Evolutionary conservation across 768 basidiomycete genomes (phyloP), one percentile per base, ranked within the genome.

Genomic region (Grammothele lineata): DNA sequence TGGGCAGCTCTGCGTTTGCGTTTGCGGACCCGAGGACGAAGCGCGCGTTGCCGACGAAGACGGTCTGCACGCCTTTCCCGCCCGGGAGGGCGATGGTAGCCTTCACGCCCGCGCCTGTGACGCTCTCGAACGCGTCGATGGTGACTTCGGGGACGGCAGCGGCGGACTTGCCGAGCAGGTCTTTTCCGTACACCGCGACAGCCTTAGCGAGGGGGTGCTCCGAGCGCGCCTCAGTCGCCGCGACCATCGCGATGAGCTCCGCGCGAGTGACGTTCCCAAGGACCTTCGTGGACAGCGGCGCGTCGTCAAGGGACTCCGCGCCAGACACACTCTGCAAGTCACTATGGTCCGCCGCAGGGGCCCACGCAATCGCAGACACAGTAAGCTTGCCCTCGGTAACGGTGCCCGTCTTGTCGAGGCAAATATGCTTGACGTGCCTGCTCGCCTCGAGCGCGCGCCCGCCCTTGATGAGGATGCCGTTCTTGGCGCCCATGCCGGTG

Each of bases 401-500:
- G 0, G 96, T 99, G 10, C 96, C 96, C 0, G 96, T 99, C 75
- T 99, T 99, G 76, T 99, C 96, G 40, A 98, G 63, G 0, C 96
- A 80, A 53, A 98, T 81, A 12, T 82, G 75, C 62, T 83, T 82
- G 58, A 98, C 82, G 42, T 75, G 74, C 55, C 80, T 83, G 66
- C 92, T 92, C 3, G 91, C 92, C 62, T 99, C 96, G 22, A 99
- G 72, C 3, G 96, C 94, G 12, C 87, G 76, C 2, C 94, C 96
- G 18, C 96, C 94, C 64, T 99, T 99, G 80, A 99, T 98, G 37
- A 99, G 70, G 49, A 99, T 98, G 0, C 96, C 95, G 58, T 98
- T 95, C 70, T 87, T 79, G 8, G 96, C 96, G 1, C 96, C 96
- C 47, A 98, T 83, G 1, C 96, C 96, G 0, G 95, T 98, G 15